Conservation (phyloP, 2,329 filamentous ascomycete species). For the Neofusicoccum cordaticola region DNA sequence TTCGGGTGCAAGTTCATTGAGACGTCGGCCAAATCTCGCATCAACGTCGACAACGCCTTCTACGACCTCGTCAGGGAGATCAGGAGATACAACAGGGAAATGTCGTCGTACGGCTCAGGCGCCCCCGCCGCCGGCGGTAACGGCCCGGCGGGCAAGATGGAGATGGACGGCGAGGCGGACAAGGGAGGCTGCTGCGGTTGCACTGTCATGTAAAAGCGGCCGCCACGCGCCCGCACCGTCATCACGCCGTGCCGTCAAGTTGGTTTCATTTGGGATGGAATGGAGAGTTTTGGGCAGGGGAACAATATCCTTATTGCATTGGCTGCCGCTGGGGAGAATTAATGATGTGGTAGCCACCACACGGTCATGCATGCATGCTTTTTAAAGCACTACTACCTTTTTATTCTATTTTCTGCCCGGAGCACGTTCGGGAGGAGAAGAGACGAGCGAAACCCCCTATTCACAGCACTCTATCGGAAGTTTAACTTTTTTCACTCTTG, state of each 20-base stretch:
- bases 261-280: constrained; percentile 14
- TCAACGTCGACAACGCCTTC: constrained; percentile 98
- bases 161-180: constrained; percentile 67
- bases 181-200: constrained; percentile 79
- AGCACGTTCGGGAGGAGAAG: constrained; percentile 12
- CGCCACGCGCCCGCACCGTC: background rate
- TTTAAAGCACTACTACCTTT: constrained; percentile 14
- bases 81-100: constrained; percentile 96
- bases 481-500: constrained; percentile 8
- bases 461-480: constrained; percentile 1
- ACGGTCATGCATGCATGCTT: constrained; percentile 15
- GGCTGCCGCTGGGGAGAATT: constrained; percentile 14
- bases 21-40: constrained; percentile 95
- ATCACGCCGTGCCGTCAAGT: background rate
- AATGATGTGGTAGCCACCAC: constrained; percentile 16
- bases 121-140: constrained; percentile 58
- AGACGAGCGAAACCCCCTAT: constrained; percentile 13
- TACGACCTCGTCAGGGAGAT: constrained; percentile 98
- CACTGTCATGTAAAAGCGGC: constrained; percentile 68
- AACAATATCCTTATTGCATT: constrained; percentile 16
- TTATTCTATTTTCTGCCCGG: constrained; percentile 13
- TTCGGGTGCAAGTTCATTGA: constrained; percentile 99
- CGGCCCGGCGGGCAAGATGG: constrained; percentile 68
- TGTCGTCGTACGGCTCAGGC: constrained; percentile 80
- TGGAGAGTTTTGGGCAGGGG: background rate